Evolutionary conservation across 345 rosid species (phyloP).

Genomic region (Heritiera fomes): DNA sequence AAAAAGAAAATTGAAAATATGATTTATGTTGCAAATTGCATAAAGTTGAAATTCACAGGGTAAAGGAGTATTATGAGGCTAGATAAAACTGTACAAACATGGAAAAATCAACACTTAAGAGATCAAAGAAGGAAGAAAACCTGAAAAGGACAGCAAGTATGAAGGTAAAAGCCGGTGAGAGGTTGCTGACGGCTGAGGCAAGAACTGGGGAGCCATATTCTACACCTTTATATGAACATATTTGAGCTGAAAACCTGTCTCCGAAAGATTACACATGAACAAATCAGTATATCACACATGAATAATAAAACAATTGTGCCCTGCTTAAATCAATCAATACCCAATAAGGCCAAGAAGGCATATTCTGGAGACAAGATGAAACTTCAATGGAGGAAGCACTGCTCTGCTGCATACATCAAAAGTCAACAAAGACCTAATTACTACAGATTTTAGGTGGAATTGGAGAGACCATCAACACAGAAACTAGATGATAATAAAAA

Average conservation of each 20-base stretch:
- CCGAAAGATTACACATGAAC: not conserved
- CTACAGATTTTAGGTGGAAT: not conserved
- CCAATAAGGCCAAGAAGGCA: slow-evolving; percentile 31
- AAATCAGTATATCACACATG: too few species aligned
- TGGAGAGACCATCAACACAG: too few species aligned
- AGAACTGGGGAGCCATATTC: slow-evolving; percentile 3
- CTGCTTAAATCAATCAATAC: not conserved
- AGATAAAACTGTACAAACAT: too few species aligned
- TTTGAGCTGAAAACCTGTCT: not conserved
- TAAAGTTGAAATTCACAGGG: too few species aligned
- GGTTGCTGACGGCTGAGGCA: not conserved
- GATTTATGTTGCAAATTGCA: too few species aligned
- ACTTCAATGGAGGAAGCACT: slow-evolving; percentile 36
- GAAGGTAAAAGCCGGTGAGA: slow-evolving; percentile 34
- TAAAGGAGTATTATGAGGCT: too few species aligned
- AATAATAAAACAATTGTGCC: too few species aligned
- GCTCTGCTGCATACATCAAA: slow-evolving; percentile 21
- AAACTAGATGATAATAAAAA: not conserved
- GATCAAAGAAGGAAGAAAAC: slow-evolving; percentile 21
- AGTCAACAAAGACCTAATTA: not conserved
- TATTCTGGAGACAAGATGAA: slow-evolving; percentile 25
- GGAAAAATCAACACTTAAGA: too few species aligned
- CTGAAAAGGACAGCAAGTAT: slow-evolving; percentile 30
- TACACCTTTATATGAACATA: not conserved
- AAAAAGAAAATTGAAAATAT: too few species aligned